These are phyloP conservation scores for Lithospermum erythrorhizon DNA, from an alignment of 257 asterid species.

Conservation along the genomic window DNA sequence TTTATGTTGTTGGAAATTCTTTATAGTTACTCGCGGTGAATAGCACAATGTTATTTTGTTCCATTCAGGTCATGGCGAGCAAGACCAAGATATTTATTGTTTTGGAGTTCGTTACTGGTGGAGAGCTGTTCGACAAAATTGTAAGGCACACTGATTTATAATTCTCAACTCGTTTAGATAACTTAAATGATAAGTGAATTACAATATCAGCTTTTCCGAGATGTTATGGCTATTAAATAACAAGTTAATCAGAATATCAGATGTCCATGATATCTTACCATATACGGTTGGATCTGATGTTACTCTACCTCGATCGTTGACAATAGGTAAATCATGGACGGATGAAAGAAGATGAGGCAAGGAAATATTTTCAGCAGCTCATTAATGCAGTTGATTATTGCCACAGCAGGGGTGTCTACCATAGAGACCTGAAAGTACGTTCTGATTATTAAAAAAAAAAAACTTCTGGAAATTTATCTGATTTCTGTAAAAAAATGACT, in stretches of 20 bases:
- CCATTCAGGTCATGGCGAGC: constrained; percentile 84
- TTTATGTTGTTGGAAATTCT: background rate
- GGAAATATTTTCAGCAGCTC: constrained; percentile 88
- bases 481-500: background rate
- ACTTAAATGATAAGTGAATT: background rate
- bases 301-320: constrained; percentile 12
- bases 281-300: background rate
- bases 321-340: constrained; percentile 71
- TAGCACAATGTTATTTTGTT: background rate
- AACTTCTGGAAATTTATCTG: background rate
- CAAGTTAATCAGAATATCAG: background rate
- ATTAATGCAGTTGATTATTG: constrained; percentile 86
- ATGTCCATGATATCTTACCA: background rate
- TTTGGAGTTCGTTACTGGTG: constrained; percentile 79
- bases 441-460: background rate
- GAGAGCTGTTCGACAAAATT: constrained; percentile 95
- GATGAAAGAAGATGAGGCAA: constrained; percentile 78
- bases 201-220: background rate
- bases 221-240: background rate
- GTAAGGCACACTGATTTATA: constrained; percentile 29
- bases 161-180: background rate
- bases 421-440: constrained; percentile 81
- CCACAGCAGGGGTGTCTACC: constrained; percentile 96
- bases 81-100: constrained; percentile 87
- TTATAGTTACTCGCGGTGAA: background rate